Evolutionary conservation across 768 basidiomycete species (phyloP).

Genomic region (Mycena venus): DNA sequence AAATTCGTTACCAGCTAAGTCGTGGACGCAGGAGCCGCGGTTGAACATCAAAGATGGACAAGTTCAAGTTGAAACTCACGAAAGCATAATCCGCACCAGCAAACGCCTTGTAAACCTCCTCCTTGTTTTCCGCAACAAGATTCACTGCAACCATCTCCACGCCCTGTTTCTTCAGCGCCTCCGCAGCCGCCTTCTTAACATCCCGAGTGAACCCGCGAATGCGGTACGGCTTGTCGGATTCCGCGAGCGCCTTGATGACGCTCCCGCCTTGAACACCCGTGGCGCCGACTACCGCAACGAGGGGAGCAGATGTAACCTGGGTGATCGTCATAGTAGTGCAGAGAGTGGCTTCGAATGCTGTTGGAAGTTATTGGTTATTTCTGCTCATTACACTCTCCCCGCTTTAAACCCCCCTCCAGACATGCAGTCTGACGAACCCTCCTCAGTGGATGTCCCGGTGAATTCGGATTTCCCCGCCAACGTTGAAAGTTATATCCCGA

Average conservation of each 20-base stretch:
- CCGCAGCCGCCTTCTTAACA: not conserved
- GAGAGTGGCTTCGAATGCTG: not conserved
- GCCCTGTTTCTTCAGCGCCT: conserved; percentile 11
- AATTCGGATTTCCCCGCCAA: too few species aligned
- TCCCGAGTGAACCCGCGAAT: conserved; percentile 19
- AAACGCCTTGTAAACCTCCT: too few species aligned
- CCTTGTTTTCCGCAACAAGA: conserved; percentile 4
- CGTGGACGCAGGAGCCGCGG: not conserved
- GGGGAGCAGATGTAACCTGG: conserved; percentile 2
- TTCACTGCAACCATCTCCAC: conserved; percentile 10
- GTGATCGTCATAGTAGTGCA: conserved; percentile 28
- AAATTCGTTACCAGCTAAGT: conserved; percentile 23
- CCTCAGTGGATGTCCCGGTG: too few species aligned
- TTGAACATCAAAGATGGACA: not conserved
- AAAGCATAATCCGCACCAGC: conserved; percentile 8
- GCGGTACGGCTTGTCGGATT: conserved; percentile 23
- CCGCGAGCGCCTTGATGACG: conserved; percentile 22
- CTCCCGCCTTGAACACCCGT: conserved; percentile 24
- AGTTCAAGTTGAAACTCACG: not conserved
- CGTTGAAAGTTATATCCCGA: too few species aligned
- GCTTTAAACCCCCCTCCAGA: not conserved
- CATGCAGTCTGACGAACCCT: too few species aligned
- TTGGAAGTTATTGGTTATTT: not conserved
- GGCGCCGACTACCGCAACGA: conserved; percentile 24
- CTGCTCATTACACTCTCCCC: not conserved